Evolutionary conservation across 2,329 filamentous ascomycete species (phyloP).

Genomic region (Polytolypa hystricis): DNA sequence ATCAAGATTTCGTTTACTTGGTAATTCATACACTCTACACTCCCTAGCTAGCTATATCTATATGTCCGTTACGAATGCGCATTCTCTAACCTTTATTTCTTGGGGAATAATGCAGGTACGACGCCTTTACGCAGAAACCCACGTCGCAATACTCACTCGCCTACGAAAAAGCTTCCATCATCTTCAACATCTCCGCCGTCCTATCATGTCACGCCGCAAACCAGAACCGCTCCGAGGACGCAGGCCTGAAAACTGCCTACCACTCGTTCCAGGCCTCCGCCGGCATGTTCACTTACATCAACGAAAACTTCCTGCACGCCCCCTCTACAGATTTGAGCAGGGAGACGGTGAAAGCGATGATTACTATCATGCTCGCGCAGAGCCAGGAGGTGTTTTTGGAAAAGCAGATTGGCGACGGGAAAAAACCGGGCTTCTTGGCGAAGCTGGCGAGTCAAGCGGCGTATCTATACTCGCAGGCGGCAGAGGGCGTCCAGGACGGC

Average conservation of each 20-base stretch:
- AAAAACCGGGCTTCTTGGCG: slow-evolving; percentile 82
- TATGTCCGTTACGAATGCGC: no score
- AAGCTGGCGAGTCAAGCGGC: slow-evolving; percentile 88
- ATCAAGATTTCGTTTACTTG: slow-evolving; percentile 99
- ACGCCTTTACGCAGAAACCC: slow-evolving; percentile 98
- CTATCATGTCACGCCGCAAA: slow-evolving; percentile 89
- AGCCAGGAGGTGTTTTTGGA: slow-evolving; percentile 96
- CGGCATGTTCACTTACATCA: slow-evolving; percentile 99
- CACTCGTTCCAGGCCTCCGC: slow-evolving; percentile 97
- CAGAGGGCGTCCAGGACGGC: slow-evolving; percentile 86
- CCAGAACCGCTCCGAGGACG: slow-evolving; percentile 84
- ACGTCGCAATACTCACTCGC: slow-evolving; percentile 93
- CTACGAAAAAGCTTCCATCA: slow-evolving; percentile 97
- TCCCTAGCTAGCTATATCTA: neutral
- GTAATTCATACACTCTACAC: slow-evolving; percentile 38
- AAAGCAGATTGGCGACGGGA: slow-evolving; percentile 85
- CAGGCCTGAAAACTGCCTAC: slow-evolving; percentile 89
- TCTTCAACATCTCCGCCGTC: slow-evolving; percentile 98
- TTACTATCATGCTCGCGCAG: slow-evolving; percentile 86
- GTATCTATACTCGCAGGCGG: slow-evolving; percentile 75
- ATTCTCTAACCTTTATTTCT: slow-evolving; percentile 5
- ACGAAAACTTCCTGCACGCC: slow-evolving; percentile 96
- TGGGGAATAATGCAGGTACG: slow-evolving; percentile 56
- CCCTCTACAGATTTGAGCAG: slow-evolving; percentile 92
- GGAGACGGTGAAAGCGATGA: slow-evolving; percentile 90